Base-by-base conservation (phyloP, 208 protist species). In the Trypanosoma scelopori region DNA sequence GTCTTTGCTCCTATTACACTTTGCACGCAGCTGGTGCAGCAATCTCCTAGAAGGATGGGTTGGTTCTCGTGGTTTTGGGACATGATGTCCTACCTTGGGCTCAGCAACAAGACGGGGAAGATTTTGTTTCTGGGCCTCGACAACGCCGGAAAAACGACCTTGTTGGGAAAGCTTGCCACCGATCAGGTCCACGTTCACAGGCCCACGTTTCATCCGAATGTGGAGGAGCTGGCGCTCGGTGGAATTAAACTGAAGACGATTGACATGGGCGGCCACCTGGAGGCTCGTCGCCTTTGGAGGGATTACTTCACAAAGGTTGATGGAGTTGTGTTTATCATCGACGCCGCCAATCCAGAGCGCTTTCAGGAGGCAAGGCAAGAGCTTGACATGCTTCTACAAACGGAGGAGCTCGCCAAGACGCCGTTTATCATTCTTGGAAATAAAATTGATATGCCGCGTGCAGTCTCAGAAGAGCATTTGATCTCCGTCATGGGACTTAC, bases 101-200 rank as follows among this genome's bases (percentile, higher is more conserved):
- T 94, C 42, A 85, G 77, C 37, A 94, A 91, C 74, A 96, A 97
- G 52, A 91, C 75, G 0, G 93, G 93, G 1, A 96, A 94, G 69
- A 98, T 99, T 47, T 82, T 99, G 4, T 99, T 99, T 79, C 91
- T 99, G 16, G 99, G 99, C 16, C 87, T 99, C 20, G 99, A 99
- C 81, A 99, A 99, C 82, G 99, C 99, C 9, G 99, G 99, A 41
- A 99, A 99, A 79, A 99, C 99, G 5, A 99, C 99, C 5, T 84
- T 99, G 2, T 81, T 99, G 16, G 98, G 99, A 28, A 97, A 95
- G 69, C 74, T 97, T 27, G 82, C 88, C 28, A 95, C 85, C 0
- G 91, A 95, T 49, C 88, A 97, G 60, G 84, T 97, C 1, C 89
- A 93, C 62, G 85, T 93, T 0, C 85, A 95, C 78, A 73, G 90